Base-by-base conservation (phyloP, 2,329 filamentous ascomycete genomes). In the Exophiala alcalophila region DNA sequence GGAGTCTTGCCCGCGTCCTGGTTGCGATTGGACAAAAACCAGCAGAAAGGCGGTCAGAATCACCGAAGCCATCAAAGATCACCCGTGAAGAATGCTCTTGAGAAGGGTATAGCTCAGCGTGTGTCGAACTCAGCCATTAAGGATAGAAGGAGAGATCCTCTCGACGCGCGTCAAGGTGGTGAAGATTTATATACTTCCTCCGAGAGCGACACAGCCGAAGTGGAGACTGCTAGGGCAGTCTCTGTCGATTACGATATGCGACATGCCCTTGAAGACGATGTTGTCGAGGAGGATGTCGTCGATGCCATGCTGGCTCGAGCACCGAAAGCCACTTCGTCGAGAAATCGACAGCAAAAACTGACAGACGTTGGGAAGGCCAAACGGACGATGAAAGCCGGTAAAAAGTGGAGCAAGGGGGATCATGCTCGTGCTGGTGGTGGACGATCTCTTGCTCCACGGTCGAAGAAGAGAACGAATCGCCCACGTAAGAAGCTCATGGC, bases 1-100 rank as follows among this genome's bases (percentile, higher is more conserved):
- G 71, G 71, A 18, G 70, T 73, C 16, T 59, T 74, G 16, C 71
- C 71, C 12, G 71, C 71, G 4, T 73, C 71, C 16, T 73, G 53
- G 59, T 43, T 55, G 32, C 47, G 49, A 47, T 36, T 55, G 14
- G 47, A 54, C 40, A 21, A 51, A 40, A 42, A 36, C 40, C 19
- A 53, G 29, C 34, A 49, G 39, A 37, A 44, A 30, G 23, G 28
- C 5, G 34, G 26, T 4, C 46, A 26, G 15, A 26, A 11, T 16
- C 6, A 51, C n/a, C 29, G 35, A 11, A 28, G 41, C 6, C 37
- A 21, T 10, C 21, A 21, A 18, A 38, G 25, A 21, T 49, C 44
- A 16, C 44, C 49, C 23, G 26, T 40, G 16, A 56, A 38, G 23
- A 29, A n/a, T n/a, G 20, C 12, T 10, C 19, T 43, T 19, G 44